Conservation (phyloP, 2,329 filamentous ascomycete genomes). For the Cephalotrichum gorgonifer region DNA sequence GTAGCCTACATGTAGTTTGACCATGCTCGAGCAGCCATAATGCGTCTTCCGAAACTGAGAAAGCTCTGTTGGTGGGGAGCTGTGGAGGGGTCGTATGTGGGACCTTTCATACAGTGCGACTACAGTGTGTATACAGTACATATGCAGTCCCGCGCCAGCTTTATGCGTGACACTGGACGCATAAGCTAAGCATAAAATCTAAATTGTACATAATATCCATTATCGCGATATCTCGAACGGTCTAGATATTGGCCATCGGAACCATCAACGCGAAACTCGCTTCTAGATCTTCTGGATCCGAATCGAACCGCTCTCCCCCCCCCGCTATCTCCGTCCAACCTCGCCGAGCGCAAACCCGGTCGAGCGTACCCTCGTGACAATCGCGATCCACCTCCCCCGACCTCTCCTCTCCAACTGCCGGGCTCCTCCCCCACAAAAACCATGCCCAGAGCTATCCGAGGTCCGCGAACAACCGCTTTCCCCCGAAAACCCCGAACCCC, state of each 20-base stretch:
- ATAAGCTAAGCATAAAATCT: neutral
- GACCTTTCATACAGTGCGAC: too few species aligned
- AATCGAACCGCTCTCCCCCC: too few species aligned
- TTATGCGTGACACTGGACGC: neutral
- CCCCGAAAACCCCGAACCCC: neutral
- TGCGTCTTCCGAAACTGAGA: neutral
- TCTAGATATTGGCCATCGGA: neutral
- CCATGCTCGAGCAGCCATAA: too few species aligned
- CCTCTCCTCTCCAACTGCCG: neutral
- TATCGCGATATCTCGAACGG: neutral
- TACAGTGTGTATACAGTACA: neutral
- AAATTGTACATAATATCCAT: neutral
- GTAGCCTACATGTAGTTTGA: too few species aligned
- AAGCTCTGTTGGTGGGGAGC: neutral
- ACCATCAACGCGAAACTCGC: neutral
- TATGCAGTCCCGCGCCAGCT: too few species aligned
- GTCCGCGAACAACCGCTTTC: conserved; percentile 23
- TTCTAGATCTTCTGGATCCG: too few species aligned
- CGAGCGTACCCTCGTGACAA: too few species aligned
- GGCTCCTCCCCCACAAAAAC: conserved; percentile 7
- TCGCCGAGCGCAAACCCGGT: neutral
- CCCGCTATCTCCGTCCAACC: neutral
- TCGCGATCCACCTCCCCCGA: neutral
- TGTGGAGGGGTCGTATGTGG: too few species aligned
- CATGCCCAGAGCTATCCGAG: conserved; percentile 49